Conservation (phyloP, 805 yeast species). For the Vanderwaltozyma verrucispora region DNA sequence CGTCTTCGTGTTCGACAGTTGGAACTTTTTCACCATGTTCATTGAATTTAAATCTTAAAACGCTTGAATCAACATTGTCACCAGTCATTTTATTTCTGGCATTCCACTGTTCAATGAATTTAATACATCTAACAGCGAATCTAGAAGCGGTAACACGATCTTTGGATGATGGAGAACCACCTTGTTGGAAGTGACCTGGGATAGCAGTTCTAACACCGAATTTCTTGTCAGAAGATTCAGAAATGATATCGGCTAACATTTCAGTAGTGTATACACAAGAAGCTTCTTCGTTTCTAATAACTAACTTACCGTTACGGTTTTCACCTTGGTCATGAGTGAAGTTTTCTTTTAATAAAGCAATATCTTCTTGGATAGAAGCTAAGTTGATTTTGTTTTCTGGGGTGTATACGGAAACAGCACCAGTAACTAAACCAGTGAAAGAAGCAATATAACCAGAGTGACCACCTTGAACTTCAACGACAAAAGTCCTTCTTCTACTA, state of each 20-base stretch:
- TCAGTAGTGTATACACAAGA: constrained; percentile 75
- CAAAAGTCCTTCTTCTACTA: constrained; percentile 86
- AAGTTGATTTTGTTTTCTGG: constrained; percentile 78
- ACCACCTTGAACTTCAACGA: constrained; percentile 98
- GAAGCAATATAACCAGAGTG: constrained; percentile 91
- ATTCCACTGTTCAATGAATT: constrained; percentile 67
- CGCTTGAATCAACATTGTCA: constrained; percentile 31
- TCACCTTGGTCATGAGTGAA: constrained; percentile 70
- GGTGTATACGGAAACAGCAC: constrained; percentile 83
- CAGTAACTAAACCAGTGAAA: constrained; percentile 71
- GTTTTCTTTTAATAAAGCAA: constrained; percentile 53
- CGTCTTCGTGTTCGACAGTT: constrained; percentile 33
- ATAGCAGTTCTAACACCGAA: constrained; percentile 91
- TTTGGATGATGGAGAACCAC: constrained; percentile 88
- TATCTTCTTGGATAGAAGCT: constrained; percentile 63
- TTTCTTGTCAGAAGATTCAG: constrained; percentile 61
- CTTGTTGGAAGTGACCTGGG: constrained; percentile 98
- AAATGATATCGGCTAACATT: constrained; percentile 72
- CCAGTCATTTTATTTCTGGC: constrained; percentile 24
- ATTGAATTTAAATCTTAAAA: constrained; percentile 41
- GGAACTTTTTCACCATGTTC: constrained; percentile 39
- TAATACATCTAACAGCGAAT: constrained; percentile 80
- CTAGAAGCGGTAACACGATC: constrained; percentile 87
- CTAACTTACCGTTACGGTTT: constrained; percentile 73
- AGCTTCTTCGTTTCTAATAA: constrained; percentile 76